Evolutionary conservation across 148 eudicot species (phyloP).

Genomic region (Salicornia ramosissima): DNA sequence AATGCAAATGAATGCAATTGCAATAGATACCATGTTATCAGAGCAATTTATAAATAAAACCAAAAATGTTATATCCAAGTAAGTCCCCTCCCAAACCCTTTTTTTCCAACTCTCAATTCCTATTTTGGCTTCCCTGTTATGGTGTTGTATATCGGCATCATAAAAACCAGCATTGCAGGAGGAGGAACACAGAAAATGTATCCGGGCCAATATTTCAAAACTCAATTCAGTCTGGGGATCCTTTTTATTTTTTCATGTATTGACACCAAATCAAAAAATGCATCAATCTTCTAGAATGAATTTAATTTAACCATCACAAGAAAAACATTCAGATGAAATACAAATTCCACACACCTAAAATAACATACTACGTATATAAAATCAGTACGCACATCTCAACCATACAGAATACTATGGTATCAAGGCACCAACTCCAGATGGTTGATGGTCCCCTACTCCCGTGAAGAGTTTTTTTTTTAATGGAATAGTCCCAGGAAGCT

Average conservation of each 20-base stretch:
- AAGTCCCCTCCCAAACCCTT: neutral
- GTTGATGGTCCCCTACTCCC: no score
- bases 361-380: neutral
- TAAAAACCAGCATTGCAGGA: neutral
- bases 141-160: neutral
- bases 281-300: neutral
- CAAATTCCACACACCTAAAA: neutral
- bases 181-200: neutral
- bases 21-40: neutral
- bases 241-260: neutral
- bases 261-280: neutral
- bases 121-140: neutral
- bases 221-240: neutral
- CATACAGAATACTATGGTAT: neutral
- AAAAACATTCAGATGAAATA: no score
- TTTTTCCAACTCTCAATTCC: neutral
- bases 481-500: neutral
- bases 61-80: neutral
- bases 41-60: neutral
- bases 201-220: neutral
- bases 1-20: neutral
- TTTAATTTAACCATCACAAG: slow-evolving; percentile 4
- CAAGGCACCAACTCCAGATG: neutral
- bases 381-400: neutral
- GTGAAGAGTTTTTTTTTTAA: no score